These are phyloP conservation scores for Zygoascus flipseniorum DNA, from an alignment of 805 yeast species.

Conservation along the genomic window DNA sequence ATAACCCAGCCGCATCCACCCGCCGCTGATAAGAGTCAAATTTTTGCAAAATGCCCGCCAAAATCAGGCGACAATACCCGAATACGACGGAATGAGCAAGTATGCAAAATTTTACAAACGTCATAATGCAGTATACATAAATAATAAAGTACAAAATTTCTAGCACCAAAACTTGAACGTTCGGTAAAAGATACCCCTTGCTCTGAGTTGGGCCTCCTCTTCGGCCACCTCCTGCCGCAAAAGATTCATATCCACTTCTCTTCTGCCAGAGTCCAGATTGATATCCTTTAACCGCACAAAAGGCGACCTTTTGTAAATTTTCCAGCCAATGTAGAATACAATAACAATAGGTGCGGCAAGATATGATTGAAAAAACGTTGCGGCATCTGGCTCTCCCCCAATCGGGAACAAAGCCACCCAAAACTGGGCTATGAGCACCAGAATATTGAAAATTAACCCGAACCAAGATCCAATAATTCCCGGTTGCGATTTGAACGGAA, in stretches of 20 bases:
- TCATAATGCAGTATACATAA: background rate
- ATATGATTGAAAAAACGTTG: slow-evolving; percentile 41
- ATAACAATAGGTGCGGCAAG: slow-evolving; percentile 36
- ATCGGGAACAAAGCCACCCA: slow-evolving; percentile 69
- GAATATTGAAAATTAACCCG: slow-evolving; percentile 46
- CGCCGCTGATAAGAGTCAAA: background rate
- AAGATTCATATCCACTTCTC: slow-evolving; percentile 49
- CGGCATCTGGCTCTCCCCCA: slow-evolving; percentile 33
- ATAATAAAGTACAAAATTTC: background rate
- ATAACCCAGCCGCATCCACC: background rate
- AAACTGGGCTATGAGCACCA: slow-evolving; percentile 63
- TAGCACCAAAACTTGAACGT: slow-evolving; percentile 52
- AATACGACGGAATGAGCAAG: no score
- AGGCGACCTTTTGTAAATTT: slow-evolving; percentile 35
- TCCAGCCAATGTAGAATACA: slow-evolving; percentile 42
- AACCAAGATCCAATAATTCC: slow-evolving; percentile 57
- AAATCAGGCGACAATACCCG: no score
- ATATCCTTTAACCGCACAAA: slow-evolving; percentile 42
- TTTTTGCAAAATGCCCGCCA: no score
- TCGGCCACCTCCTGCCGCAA: slow-evolving; percentile 49
- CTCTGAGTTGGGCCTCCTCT: slow-evolving; percentile 42
- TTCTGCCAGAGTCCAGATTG: slow-evolving; percentile 57
- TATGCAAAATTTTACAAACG: no score
- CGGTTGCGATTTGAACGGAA: slow-evolving; percentile 51
- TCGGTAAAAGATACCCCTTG: slow-evolving; percentile 42